Evolutionary conservation across 2,329 filamentous ascomycete genomes (phyloP).

Genomic region (Calonectria leucothoes): DNA sequence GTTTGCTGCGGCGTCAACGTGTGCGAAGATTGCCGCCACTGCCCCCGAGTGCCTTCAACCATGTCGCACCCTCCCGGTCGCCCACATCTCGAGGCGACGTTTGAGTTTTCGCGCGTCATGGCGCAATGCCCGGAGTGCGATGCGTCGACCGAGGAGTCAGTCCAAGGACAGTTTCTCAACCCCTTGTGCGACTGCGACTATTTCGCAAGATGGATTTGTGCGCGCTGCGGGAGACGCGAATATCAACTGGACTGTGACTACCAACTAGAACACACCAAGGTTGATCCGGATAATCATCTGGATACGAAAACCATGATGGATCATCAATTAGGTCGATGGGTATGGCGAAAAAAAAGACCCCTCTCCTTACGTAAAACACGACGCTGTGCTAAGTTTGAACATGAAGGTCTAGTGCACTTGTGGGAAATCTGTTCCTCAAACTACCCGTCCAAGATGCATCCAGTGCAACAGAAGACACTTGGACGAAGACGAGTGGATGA

Average conservation of each 20-base stretch:
- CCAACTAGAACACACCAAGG: too few species aligned
- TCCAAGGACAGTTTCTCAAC: not conserved
- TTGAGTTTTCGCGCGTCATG: slow-evolving; percentile 9
- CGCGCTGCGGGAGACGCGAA: not conserved
- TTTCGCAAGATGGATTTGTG: slow-evolving; percentile 27
- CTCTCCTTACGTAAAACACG: too few species aligned
- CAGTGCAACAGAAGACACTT: slow-evolving; percentile 29
- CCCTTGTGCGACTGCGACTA: slow-evolving; percentile 30
- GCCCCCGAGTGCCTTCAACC: slow-evolving; percentile 13
- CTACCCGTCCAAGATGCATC: slow-evolving; percentile 6
- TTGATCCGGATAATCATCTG: not conserved
- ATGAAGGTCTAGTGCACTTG: slow-evolving; percentile 31
- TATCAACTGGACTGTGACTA: rapidly evolving
- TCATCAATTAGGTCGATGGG: slow-evolving; percentile 2
- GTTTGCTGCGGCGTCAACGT: slow-evolving; percentile 29
- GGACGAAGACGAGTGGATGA: slow-evolving; percentile 19
- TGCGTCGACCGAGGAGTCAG: not conserved
- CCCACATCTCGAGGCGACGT: slow-evolving; percentile 10
- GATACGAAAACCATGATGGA: slow-evolving; percentile 3
- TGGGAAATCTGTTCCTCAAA: not conserved
- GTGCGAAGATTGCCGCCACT: slow-evolving; percentile 32
- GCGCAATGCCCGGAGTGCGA: slow-evolving; percentile 27
- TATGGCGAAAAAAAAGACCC: not conserved
- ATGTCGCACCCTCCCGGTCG: not conserved
- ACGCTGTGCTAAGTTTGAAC: too few species aligned